Evolutionary conservation across 345 rosid genomes (phyloP), one percentile per base, ranked within the genome.

Genomic region (Cardamine chenopodiifolia): DNA sequence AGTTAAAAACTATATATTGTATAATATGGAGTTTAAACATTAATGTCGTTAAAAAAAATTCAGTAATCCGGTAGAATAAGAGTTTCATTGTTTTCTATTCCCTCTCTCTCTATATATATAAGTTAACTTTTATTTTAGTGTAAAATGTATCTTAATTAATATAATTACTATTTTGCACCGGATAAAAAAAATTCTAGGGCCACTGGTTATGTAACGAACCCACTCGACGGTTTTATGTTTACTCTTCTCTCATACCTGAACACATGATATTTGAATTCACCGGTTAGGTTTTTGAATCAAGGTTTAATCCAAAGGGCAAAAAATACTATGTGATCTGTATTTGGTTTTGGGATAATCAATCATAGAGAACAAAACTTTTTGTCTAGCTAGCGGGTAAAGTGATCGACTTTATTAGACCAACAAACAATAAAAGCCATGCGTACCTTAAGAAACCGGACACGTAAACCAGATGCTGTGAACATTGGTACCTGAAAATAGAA

Each of bases 361-460:
- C 60, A 68, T 75, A 58, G 60, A 59, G 62, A 44, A 75, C 12
- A 15, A 50, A 59, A 68, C 54, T 39, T 75, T 75, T 34, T 55
- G 73, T 68, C 48, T 75, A 50, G 74, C 49, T 60, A 68, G 49
- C 56, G 62, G 6, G 40, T 75, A 75, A 75, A 75, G 68, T 68
- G 68, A 68, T 39, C 2, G 68, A 68, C 73, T 42, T 68, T 68
- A 75, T 3, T 67, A 61, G 68, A 75, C 68, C 26, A 67, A 50
- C 79, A 75, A 48, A 45, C 67, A 74, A 42, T 32, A 48, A 59
- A 66, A 58, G 68, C 62, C 13, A 35, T 35, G 39, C 39, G 39
- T 35, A 95, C 88, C 97, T 87, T 89, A 17, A 92, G 88, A 73
- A 90, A 86, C 63, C 97, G 89, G 67, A 92, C 99, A 3, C 96